Evolutionary conservation across 345 rosid genomes (phyloP).

Genomic region (Sonneratia caseolaris): DNA sequence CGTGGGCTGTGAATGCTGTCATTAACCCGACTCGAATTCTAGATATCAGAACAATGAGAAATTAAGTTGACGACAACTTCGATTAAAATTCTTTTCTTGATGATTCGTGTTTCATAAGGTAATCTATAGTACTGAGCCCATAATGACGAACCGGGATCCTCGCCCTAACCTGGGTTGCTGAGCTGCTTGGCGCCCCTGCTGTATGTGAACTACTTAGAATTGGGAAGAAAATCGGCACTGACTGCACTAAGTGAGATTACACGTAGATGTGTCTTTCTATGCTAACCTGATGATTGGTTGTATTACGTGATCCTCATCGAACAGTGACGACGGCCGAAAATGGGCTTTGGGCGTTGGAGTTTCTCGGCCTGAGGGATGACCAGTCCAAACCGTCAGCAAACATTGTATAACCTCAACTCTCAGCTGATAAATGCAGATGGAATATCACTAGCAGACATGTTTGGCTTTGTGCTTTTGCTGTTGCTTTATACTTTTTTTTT

Average conservation of each 20-base stretch:
- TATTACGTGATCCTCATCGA: not conserved
- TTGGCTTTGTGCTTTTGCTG: not conserved
- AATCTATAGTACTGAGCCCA: no score
- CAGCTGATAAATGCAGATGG: no score
- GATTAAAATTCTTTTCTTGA: no score
- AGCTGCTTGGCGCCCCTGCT: no score
- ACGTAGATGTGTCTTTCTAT: not conserved
- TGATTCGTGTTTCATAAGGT: no score
- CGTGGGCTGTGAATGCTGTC: no score
- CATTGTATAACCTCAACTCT: not conserved
- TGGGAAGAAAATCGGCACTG: constrained; percentile 4
- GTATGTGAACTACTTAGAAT: no score
- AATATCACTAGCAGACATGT: not conserved
- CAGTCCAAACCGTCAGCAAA: constrained; percentile 8
- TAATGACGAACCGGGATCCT: no score
- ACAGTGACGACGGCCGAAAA: constrained; percentile 90
- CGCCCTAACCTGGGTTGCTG: no score
- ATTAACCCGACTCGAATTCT: no score
- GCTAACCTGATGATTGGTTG: not conserved
- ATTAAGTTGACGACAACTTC: no score
- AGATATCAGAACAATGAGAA: no score
- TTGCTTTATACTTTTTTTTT: not conserved
- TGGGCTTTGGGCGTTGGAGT: constrained; percentile 70
- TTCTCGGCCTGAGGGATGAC: constrained; percentile 53
- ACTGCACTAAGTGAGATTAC: constrained; percentile 3